Percentiles rank a stretch among this genome's conserved stretches.
phyloP scores from a whole-genome alignment of 768 basidiomycete species.

The Kwoniella dendrophila region DNA sequence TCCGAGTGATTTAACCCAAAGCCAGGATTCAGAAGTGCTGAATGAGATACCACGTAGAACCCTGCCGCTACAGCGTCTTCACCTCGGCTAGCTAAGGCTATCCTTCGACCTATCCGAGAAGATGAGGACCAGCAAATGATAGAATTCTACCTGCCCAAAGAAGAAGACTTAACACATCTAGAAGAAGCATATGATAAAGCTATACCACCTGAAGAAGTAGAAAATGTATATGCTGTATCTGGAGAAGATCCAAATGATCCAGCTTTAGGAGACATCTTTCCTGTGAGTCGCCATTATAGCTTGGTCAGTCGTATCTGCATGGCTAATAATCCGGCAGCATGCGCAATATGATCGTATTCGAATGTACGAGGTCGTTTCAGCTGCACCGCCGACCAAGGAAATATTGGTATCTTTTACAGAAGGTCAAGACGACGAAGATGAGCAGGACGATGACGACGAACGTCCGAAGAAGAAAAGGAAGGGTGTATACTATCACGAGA shows the following conservation, averaged over 20 bases:
- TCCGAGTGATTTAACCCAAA: not conserved
- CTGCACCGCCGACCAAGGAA: slow-evolving; percentile 33
- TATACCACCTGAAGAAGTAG: slow-evolving; percentile 24
- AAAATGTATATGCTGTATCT: slow-evolving; percentile 29
- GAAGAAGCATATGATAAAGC: slow-evolving; percentile 31
- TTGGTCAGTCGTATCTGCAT: not conserved
- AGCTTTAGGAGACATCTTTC: slow-evolving; percentile 22
- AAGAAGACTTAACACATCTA: slow-evolving; percentile 35
- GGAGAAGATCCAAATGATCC: slow-evolving; percentile 32
- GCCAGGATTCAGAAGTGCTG: not conserved
- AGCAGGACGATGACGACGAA: slow-evolving; percentile 4
- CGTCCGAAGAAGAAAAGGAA: slow-evolving; percentile 24
- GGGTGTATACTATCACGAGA: slow-evolving; percentile 39
- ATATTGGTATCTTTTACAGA: slow-evolving; percentile 45
- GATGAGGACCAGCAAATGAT: slow-evolving; percentile 43
- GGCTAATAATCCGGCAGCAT: slow-evolving; percentile 26
- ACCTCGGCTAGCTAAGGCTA: slow-evolving; percentile 32
- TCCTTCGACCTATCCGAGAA: slow-evolving; percentile 41
- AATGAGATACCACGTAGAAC: slow-evolving; percentile 12
- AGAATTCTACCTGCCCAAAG: slow-evolving; percentile 45
- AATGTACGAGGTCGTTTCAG: slow-evolving; percentile 47
- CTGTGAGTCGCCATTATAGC: slow-evolving; percentile 26
- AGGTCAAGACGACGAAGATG: slow-evolving; percentile 11
- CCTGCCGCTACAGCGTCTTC: slow-evolving; percentile 31
- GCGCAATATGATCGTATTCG: slow-evolving; percentile 36